These are phyloP conservation scores for Pleurotus ostreatus DNA, from an alignment of 768 basidiomycete genomes.

Conservation along the genomic window DNA sequence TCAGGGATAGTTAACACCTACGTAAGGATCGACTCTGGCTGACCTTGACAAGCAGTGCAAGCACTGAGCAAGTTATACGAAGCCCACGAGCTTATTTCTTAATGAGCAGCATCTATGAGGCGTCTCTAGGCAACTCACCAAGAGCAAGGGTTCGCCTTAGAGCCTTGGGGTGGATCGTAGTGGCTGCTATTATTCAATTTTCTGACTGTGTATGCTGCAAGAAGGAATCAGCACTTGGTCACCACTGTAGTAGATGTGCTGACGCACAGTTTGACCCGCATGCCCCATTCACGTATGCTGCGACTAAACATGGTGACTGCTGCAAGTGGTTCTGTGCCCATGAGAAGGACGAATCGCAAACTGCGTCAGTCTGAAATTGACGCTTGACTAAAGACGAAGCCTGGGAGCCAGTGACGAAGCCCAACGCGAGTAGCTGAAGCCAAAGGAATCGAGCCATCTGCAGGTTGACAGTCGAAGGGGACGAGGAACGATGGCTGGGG, in stretches of 20 bases:
- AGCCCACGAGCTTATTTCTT: constrained; percentile 3
- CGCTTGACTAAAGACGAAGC: background rate
- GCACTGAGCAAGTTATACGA: constrained; percentile 9
- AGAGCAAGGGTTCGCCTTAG: constrained; percentile 6
- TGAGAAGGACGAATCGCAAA: background rate
- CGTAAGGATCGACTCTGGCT: background rate
- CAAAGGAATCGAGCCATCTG: no score
- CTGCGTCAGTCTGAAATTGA: constrained; percentile 6
- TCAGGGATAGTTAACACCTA: background rate
- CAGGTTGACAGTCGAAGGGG: background rate
- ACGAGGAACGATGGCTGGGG: background rate
- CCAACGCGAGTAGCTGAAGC: background rate
- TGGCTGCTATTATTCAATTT: background rate
- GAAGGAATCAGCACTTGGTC: background rate
- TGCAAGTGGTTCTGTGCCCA: constrained; percentile 5
- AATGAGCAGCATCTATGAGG: no score
- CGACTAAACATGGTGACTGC: constrained; percentile 9
- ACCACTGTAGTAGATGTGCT: no score
- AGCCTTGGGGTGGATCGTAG: constrained; percentile 1
- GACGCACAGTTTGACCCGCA: constrained; percentile 7
- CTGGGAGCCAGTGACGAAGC: background rate
- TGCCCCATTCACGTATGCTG: constrained; percentile 8
- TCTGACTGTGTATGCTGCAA: background rate
- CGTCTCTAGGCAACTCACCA: background rate
- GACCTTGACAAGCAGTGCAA: constrained; percentile 7